A percentile compares a stretch with the other conserved stretches of the same genome.
These are phyloP conservation scores for Candida rishiriensis DNA, from an alignment of 805 yeast genomes.

Conservation along the genomic window DNA sequence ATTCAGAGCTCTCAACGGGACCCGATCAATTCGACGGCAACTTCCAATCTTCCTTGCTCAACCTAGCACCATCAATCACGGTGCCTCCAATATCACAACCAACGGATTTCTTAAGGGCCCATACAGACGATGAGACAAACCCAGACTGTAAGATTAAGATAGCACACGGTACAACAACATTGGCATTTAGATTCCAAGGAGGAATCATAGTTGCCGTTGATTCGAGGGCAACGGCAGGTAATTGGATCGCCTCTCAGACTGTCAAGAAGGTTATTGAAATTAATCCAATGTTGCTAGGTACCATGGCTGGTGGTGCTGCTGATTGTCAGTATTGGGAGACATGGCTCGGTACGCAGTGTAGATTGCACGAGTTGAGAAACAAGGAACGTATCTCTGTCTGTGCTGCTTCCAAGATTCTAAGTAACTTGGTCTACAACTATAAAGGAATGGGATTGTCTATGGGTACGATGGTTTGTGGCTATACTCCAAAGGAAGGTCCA, in stretches of 20 bases:
- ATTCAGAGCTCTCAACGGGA: background rate
- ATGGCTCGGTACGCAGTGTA: constrained; percentile 96
- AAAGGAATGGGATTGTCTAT: constrained; percentile 98
- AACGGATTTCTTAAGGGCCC: constrained; percentile 91
- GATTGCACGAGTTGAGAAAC: constrained; percentile 90
- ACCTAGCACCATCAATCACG: constrained; percentile 56
- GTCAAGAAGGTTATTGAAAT: constrained; percentile 96
- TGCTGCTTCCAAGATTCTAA: constrained; percentile 90
- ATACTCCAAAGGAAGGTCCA: constrained; percentile 92
- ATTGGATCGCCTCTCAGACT: constrained; percentile 97
- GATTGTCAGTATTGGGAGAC: constrained; percentile 99
- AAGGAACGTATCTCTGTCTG: constrained; percentile 94
- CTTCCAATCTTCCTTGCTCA: constrained; percentile 10
- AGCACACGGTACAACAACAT: constrained; percentile 98
- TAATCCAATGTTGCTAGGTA: constrained; percentile 90
- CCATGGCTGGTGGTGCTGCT: constrained; percentile 99
- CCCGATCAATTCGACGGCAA: constrained; percentile 11
- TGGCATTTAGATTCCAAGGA: constrained; percentile 93
- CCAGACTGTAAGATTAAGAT: constrained; percentile 94
- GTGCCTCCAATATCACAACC: constrained; percentile 87
- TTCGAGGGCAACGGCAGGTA: constrained; percentile 96
- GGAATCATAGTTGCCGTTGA: constrained; percentile 97
- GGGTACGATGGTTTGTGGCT: constrained; percentile 99
- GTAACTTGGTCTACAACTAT: constrained; percentile 86
- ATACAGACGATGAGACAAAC: constrained; percentile 89